Evolutionary conservation across 1,284 basidiomycete genomes (phyloP), one percentile per base, ranked within the genome.

Genomic region (Microbotryum saponariae): DNA sequence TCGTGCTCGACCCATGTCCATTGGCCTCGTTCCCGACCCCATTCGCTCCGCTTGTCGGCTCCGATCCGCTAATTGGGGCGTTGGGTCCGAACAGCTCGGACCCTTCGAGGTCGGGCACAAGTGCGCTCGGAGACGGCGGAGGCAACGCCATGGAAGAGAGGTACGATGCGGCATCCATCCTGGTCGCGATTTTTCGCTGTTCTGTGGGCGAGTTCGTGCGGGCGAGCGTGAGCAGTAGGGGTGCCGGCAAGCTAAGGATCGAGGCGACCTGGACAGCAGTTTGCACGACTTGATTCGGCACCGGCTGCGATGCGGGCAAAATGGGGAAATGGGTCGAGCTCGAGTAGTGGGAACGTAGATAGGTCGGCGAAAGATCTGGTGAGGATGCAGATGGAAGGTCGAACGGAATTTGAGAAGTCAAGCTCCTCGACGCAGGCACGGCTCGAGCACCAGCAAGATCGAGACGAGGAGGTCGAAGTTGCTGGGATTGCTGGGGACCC

Each of bases 211-310:
- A 59, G 31, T 61, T 56, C 27, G 69, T 63, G 4, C 67, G 44
- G 4, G 69, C 69, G 49, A 70, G 62, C n/a, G 63, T 60, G 25
- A 63, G 55, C 6, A 70, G 58, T 31, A 70, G 65, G 4, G 60
- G 53, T 1, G 67, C 59, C 3, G 66, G 67, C 10, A 70, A 57
- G 18, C 59, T 65, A 16, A 70, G 60, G 60, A 70, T 70, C n/a
- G 69, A 66, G 23, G 63, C 56, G 45, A 70, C 65, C 51, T 70
- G 69, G 14, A 55, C 61, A 2, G 61, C 54, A 0, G 64, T 70
- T 49, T 70, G 69, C 53, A 60, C 62, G 7, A 62, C 59, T 44
- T 69, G 67, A 10, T 64, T 54, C 7, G 62, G 60, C 14, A 58
- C 44, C 9, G 62, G 60, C 3, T 55, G 56, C 6, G 66, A 63